Evolutionary conservation across 2,329 filamentous ascomycete genomes (phyloP).

Genomic region (Arthrobotrys conoides): DNA sequence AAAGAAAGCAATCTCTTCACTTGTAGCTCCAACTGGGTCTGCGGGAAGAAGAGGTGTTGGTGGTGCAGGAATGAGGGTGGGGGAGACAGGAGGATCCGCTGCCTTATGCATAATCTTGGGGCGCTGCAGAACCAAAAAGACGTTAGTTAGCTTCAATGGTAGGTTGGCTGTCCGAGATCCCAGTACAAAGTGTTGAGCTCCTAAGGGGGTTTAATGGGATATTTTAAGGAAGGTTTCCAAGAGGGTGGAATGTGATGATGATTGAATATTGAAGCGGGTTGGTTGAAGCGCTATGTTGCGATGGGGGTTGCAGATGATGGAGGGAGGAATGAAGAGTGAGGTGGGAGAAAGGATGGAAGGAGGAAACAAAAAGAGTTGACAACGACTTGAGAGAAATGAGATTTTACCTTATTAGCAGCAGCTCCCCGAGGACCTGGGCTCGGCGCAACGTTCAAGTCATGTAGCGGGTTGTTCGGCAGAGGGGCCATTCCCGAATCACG

Average conservation of each 20-base stretch:
- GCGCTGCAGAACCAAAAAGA: conserved; percentile 72
- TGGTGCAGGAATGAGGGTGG: conserved; percentile 87
- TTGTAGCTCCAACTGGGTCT: conserved; percentile 78
- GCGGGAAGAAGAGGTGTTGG: conserved; percentile 88
- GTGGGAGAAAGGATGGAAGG: not conserved
- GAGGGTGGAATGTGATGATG: not conserved
- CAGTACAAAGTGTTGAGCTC: not conserved
- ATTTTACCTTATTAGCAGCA: conserved; percentile 49
- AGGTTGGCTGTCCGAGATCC: not conserved
- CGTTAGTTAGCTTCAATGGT: not conserved
- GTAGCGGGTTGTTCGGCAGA: conserved; percentile 39
- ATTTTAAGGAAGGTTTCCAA: too few relatives aligned
- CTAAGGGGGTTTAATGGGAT: not conserved
- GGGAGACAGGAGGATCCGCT: conserved; percentile 75
- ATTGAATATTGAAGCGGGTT: not conserved
- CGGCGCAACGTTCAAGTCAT: conserved; percentile 40
- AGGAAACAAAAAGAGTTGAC: not conserved
- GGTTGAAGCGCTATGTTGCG: not conserved
- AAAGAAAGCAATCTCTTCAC: conserved; percentile 93
- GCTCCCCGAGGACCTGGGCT: conserved; percentile 45
- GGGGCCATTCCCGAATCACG: conserved; percentile 47
- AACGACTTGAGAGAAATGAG: not conserved
- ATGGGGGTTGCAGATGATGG: not conserved
- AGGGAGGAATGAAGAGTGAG: not conserved
- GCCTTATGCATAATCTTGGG: conserved; percentile 81